Percentiles rank a stretch among this genome's conserved stretches.
phyloP scores from a whole-genome alignment of 2,329 filamentous ascomycete species.

The Colletotrichum sp. region DNA sequence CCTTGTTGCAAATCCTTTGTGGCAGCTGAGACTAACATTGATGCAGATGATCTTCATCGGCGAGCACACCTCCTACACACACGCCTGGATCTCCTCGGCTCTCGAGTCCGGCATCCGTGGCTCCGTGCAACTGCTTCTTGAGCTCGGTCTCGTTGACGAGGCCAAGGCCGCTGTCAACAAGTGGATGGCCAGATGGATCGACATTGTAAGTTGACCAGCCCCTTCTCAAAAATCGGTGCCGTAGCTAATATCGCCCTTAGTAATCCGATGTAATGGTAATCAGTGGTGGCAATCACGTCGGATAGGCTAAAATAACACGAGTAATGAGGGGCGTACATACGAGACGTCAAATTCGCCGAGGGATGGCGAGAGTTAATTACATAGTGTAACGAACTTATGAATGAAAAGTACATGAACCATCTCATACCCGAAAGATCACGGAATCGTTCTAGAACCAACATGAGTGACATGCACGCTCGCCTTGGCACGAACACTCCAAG shows the following conservation, averaged over 20 bases:
- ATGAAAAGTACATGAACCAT: neutral
- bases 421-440: neutral
- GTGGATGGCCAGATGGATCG: conserved; percentile 75
- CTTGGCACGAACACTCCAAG: neutral
- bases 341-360: neutral
- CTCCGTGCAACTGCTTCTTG: conserved; percentile 66
- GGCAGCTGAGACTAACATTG: neutral
- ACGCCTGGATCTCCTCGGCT: conserved; percentile 73
- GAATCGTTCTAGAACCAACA: neutral
- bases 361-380: neutral
- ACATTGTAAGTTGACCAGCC: conserved; percentile 34
- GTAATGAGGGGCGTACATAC: neutral
- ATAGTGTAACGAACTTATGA: conserved; percentile 11
- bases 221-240: neutral
- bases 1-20: neutral
- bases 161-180: conserved; percentile 67
- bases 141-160: conserved; percentile 72
- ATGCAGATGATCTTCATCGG: conserved; percentile 67
- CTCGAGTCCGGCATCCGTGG: conserved; percentile 72
- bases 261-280: neutral
- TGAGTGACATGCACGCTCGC: neutral
- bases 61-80: conserved; percentile 74
- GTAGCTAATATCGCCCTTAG: neutral
- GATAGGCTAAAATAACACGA: neutral
- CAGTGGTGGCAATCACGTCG: neutral